These are phyloP conservation scores for Botrytis porri DNA, from an alignment of 2,329 filamentous ascomycete species.

Conservation along the genomic window DNA sequence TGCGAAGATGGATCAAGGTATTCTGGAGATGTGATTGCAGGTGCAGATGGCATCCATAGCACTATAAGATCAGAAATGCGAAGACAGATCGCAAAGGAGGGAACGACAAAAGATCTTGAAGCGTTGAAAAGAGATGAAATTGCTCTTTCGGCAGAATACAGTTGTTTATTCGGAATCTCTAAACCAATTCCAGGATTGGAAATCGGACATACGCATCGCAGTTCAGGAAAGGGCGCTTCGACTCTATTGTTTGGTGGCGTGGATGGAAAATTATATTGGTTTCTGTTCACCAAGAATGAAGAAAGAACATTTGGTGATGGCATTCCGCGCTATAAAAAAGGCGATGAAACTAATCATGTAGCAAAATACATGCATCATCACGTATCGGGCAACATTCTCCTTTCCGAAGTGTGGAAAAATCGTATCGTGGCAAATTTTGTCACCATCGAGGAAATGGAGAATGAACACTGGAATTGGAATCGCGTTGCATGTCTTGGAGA, in stretches of 20 bases:
- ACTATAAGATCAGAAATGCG: slow-evolving; percentile 37
- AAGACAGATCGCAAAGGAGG: slow-evolving; percentile 27
- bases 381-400: slow-evolving; percentile 8
- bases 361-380: slow-evolving; percentile 1
- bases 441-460: slow-evolving; percentile 16
- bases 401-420: slow-evolving; percentile 8
- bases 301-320: background rate
- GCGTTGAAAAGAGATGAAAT: slow-evolving; percentile 5
- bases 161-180: slow-evolving; percentile 31
- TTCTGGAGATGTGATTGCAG: slow-evolving; percentile 30
- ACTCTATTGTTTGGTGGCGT: slow-evolving; percentile 8
- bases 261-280: slow-evolving; percentile 13
- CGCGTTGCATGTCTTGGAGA: slow-evolving; percentile 29
- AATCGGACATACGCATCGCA: slow-evolving; percentile 24
- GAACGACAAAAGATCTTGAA: slow-evolving; percentile 5
- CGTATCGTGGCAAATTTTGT: slow-evolving; percentile 6
- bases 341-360: background rate
- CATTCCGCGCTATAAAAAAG: slow-evolving; percentile 11
- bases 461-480: slow-evolving; percentile 26
- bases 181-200: slow-evolving; percentile 16
- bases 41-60: slow-evolving; percentile 34
- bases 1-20: slow-evolving; percentile 30
- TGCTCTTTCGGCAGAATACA: slow-evolving; percentile 30
- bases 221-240: slow-evolving; percentile 5
- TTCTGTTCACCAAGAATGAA: slow-evolving; percentile 17